Conservation (phyloP, 1,284 basidiomycete genomes). For the Coriolopsis trogii region DNA sequence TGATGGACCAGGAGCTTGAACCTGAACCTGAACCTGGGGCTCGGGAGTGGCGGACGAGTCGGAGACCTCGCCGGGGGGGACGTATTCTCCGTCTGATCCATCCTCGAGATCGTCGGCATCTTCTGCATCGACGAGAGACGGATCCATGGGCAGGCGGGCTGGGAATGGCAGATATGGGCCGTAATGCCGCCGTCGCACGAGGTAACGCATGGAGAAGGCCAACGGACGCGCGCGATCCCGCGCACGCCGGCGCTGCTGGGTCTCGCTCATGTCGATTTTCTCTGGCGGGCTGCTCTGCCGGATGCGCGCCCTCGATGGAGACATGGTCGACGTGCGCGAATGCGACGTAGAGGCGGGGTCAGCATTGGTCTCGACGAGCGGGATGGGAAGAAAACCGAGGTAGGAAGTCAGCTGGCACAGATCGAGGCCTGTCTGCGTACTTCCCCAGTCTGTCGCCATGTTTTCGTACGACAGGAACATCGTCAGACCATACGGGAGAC, state of each 20-base stretch:
- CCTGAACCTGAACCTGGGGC: background rate
- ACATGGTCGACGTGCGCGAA: too few species aligned
- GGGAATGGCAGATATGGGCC: slow-evolving; percentile 44
- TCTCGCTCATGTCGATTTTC: slow-evolving; percentile 15
- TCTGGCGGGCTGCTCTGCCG: background rate
- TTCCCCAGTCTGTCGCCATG: slow-evolving; percentile 29
- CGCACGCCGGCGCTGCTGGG: slow-evolving; percentile 29
- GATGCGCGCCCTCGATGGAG: background rate
- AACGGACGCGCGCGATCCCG: slow-evolving; percentile 36
- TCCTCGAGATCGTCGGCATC: slow-evolving; percentile 19
- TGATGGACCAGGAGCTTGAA: background rate
- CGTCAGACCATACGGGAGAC: slow-evolving; percentile 27
- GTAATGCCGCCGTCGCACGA: slow-evolving; percentile 44
- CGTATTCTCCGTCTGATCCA: slow-evolving; percentile 25
- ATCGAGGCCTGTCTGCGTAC: slow-evolving; percentile 14
- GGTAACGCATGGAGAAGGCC: slow-evolving; percentile 52
- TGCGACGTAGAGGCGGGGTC: background rate
- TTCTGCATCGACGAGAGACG: slow-evolving; percentile 3
- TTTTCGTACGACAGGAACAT: slow-evolving; percentile 23
- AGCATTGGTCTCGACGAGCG: background rate
- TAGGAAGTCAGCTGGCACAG: slow-evolving; percentile 20
- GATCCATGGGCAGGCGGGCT: background rate
- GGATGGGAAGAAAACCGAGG: slow-evolving; percentile 23
- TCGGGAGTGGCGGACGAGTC: slow-evolving; percentile 1
- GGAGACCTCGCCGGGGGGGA: slow-evolving; percentile 23